A percentile compares a stretch with the other conserved stretches of the same genome.
Evolutionary conservation across 2,329 filamentous ascomycete genomes (phyloP).

Genomic region (Grosmannia huntii): DNA sequence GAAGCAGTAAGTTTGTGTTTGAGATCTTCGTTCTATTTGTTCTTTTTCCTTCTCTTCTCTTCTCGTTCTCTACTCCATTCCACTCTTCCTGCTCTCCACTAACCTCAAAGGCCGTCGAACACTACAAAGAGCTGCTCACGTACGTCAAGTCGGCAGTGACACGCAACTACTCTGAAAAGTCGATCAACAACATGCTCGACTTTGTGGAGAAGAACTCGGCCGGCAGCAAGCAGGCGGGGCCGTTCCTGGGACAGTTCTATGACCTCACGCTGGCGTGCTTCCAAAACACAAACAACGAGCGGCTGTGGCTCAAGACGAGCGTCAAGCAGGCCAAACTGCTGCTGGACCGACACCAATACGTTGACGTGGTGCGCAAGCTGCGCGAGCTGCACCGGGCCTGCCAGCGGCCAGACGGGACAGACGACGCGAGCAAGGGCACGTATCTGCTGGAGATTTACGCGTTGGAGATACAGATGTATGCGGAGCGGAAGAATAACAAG

Average conservation of each 20-base stretch:
- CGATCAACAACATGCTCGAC: conserved; percentile 98
- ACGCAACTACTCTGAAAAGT: conserved; percentile 97
- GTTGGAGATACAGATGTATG: conserved; percentile 97
- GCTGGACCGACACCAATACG: conserved; percentile 83
- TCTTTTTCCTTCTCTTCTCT: neutral
- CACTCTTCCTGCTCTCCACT: neutral
- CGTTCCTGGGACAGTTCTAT: conserved; percentile 91
- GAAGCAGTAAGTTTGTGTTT: conserved; percentile 45
- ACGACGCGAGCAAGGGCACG: conserved; percentile 91
- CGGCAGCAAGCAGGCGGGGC: conserved; percentile 55
- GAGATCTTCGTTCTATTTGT: neutral
- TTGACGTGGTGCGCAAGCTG: conserved; percentile 66
- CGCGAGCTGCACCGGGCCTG: conserved; percentile 82
- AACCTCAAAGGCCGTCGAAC: conserved; percentile 59
- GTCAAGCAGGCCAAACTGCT: conserved; percentile 90
- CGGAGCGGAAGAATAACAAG: conserved; percentile 94
- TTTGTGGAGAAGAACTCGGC: conserved; percentile 86
- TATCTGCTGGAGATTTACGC: conserved; percentile 94
- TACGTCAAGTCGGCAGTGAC: conserved; percentile 97
- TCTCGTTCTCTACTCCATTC: neutral
- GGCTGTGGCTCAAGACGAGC: conserved; percentile 95
- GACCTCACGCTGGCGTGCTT: conserved; percentile 87
- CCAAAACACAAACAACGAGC: conserved; percentile 93
- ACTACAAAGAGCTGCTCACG: conserved; percentile 89
- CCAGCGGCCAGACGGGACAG: conserved; percentile 71